Evolutionary conservation across 352 stramenopile species (phyloP), one percentile per base, ranked within the genome.

Genomic region (Phytopythium delawarense): DNA sequence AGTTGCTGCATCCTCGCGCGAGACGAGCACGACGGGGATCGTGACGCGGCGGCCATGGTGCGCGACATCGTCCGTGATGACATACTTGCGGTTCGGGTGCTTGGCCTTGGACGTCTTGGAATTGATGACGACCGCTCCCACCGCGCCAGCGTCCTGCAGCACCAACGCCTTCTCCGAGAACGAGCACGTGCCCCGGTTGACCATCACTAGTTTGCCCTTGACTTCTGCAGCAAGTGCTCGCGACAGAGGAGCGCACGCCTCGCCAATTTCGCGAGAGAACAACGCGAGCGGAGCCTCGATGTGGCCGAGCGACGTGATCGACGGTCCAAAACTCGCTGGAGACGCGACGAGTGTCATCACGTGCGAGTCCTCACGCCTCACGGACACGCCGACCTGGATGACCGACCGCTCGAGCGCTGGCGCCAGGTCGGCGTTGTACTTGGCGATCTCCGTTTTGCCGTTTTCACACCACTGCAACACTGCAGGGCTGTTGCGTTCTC

Each of bases 81-180:
- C 68, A 54, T 90, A 94, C 37, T 74, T 80, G 32, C 80, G 85
- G 28, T 82, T 76, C 18, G 71, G 67, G 28, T 79, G 66, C 44
- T 66, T 70, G 35, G 62, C 70, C 28, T 68, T 73, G 20, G 67
- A 30, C n/a, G 65, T 59, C 62, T 87, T 90, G 20, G 72, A 81
- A 62, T 95, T 92, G 53, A 93, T 75, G 18, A 92, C 74, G 13
- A 95, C 73, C 20, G 90, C 70, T 25, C 75, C 88, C 8, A 65
- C 59, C 1, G 73, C 88, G 3, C 87, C 85, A 18, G 77, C 76
- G 11, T 65, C 35, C 67, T 96, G 77, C 7, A 94, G 55, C 9
- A 76, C 65, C 44, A 90, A 55, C 1, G 85, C 85, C 64, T 96
- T 96, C 53, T 85, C 66, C 1, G 81, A 76, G 59, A 96, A 96